phyloP scores from a whole-genome alignment of 208 protist genomes.

The Trypanosoma vivax region DNA sequence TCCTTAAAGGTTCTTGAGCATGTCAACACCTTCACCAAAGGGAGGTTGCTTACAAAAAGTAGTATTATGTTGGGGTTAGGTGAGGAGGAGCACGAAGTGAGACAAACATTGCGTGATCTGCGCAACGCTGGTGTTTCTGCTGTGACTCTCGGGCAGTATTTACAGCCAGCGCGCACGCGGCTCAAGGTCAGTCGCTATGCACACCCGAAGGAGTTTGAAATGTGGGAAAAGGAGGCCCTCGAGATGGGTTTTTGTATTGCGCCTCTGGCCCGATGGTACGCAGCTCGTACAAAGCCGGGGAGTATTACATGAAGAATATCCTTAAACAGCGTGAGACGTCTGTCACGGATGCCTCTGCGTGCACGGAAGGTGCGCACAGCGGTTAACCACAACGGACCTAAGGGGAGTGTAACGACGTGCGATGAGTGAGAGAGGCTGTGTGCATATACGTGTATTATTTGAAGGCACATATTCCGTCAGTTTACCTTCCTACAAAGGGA shows the following conservation, averaged over 20 bases:
- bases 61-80: constrained; percentile 98
- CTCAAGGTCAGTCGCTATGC: constrained; percentile 97
- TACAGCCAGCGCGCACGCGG: constrained; percentile 93
- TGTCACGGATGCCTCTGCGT: neutral
- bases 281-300: constrained; percentile 94
- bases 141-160: constrained; percentile 96
- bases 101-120: constrained; percentile 93
- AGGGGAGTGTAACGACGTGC: no score
- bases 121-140: constrained; percentile 88
- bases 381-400: no score
- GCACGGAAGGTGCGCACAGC: neutral
- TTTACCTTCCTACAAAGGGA: no score
- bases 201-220: constrained; percentile 94
- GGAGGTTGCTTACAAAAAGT: constrained; percentile 94
- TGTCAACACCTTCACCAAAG: constrained; percentile 78
- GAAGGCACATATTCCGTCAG: no score
- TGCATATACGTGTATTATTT: no score
- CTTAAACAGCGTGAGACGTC: constrained; percentile 52
- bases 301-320: constrained; percentile 94
- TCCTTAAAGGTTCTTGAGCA: constrained; percentile 91
- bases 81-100: constrained; percentile 94
- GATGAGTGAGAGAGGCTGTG: no score
- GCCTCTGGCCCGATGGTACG: constrained; percentile 94
- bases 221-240: constrained; percentile 91
- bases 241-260: constrained; percentile 95